Base-by-base conservation (phyloP, 345 rosid genomes). In the Kernera saxatilis region DNA sequence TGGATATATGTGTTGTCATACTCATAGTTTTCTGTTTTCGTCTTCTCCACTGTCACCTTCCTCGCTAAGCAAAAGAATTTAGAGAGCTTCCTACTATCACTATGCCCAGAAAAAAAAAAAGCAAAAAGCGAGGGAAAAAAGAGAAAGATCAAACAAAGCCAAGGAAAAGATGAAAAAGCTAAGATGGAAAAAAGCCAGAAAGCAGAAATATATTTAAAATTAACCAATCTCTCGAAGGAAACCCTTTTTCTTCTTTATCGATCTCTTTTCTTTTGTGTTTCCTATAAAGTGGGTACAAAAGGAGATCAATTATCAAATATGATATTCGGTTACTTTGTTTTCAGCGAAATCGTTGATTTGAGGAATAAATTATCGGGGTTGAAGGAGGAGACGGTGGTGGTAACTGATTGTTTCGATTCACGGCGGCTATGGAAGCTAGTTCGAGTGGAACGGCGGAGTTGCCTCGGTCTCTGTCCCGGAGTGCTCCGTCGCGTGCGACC, bases 371-470 rank as follows among this genome's bases (percentile, higher is more conserved):
- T 41, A n/a, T 63, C 41, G 12, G 45, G 36, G n/a, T n/a, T n/a
- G n/a, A n/a, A n/a, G n/a, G n/a, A n/a, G n/a, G n/a, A n/a, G n/a
- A n/a, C n/a, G n/a, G n/a, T n/a, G n/a, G n/a, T n/a, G n/a, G n/a
- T n/a, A n/a, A n/a, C n/a, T 9, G 5, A 5, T 32, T 3, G 23
- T 33, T 61, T 66, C 15, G n/a, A 30, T 49, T 44, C 57, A 43
- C 35, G 45, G 75, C 26, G 70, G 65, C 17, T 6, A 76, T 70
- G 79, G 75, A 69, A 90, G 96, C 97, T 26, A 90, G 96, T 67
- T 75, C 93, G 3, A 95, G 97, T 74, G 90, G 96, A 64, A 82
- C 87, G 17, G 46, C 51, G 3, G 80, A 65, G 54, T 41, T 71
- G 44, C 72, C 77, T 0, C 82, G 88, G 36, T 46, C 82, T 15